Evolutionary conservation across 1,284 basidiomycete species (phyloP), one percentile per base, ranked within the genome.

Genomic region (Boletus albobrunnescens): DNA sequence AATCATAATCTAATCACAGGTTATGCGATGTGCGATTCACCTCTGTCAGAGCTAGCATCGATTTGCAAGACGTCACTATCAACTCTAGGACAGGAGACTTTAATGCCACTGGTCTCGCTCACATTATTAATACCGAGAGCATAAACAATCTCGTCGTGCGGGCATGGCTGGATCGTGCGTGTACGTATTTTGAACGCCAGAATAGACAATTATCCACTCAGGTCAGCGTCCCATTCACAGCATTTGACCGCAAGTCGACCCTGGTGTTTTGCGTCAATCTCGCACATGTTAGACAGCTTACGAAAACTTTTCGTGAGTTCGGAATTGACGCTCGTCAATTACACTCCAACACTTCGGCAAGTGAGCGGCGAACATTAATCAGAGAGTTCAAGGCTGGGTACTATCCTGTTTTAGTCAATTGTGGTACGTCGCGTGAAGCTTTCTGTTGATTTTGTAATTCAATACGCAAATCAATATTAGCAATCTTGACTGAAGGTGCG

Each of bases 331-430:
- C 95, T 6, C 78, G 91, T 45, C 90, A 86, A 50, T 59, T 98
- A 5, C 84, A 88, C 53, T 78, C 87, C 7, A 75, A 76, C 17
- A 94, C 91, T 0, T 80, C 82, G n/a, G 61, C 73, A 2, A 55
- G 57, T 4, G 83, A 91, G 55, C 78, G 94, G 6, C 78, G 77
- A 52, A 71, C 74, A 4, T 69, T 93, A 2, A 68, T 98, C 2
- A 65, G 73, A 1, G 76, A 75, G 1, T 99, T 98, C 67, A 81
- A 76, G 51, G 68, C 69, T 2, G 86, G 87, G 7, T 65, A 76
- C 44, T 97, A 84, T 58, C 91, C 94, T 4, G 91, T 99, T 0
- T 73, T 99, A 28, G 70, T 98, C 43, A 98, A 98, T 62, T 98
- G 94, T 63, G 87, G 91, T 89, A 48, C 39, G 78, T 68, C 16